Evolutionary conservation across 129 eudicot genomes (phyloP), one percentile per base, ranked within the genome.

Genomic region (Solidago caesia): DNA sequence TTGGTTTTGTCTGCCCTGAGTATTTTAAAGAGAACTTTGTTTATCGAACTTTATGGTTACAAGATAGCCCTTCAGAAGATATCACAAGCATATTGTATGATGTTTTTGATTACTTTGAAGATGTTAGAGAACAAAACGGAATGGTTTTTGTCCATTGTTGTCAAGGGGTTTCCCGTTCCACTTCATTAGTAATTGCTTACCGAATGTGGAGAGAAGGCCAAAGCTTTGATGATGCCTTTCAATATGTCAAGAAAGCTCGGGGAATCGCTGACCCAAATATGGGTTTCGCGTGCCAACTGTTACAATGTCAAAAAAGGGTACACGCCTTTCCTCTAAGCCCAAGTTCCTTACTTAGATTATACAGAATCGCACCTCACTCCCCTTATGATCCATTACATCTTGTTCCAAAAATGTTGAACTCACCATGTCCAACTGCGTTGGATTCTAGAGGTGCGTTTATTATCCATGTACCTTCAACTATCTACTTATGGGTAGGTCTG

Each of bases 151-250:
- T 91, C 49, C 97, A 91, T 80, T 91, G 97, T 66, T 88, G 96
- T 74, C 90, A 91, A 84, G 97, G 97, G 52, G 96, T 91, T 9
- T 91, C 97, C n/a, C 96, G 97, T 16, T 91, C 97, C 33, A 89
- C 97, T 12, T 91, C 97, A 0, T 80, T 91, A 81, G 97, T 89
- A 9, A 88, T 88, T 67, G 97, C 97, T 39, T 91, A 91, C 68
- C 84, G 80, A 16, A 91, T 91, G 97, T 91, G 97, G 97, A 84
- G 95, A 63, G 97, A 88, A 80, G 92, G 96, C 55, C 92, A 80
- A 56, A 88, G 87, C 58, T 91, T 88, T 71, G 96, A 91, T 74
- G 96, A 88, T n/a, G 97, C 96, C 2, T 88, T 91, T 71, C 89
- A 88, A 78, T 87, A 81, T 33, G 96, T 91, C 41, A 91, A 87